Percentiles rank a stretch among this genome's conserved stretches.
These are phyloP conservation scores for Climacium dendroides DNA, from an alignment of 225 moss, liverwort and hornwort genomes.

Conservation along the genomic window DNA sequence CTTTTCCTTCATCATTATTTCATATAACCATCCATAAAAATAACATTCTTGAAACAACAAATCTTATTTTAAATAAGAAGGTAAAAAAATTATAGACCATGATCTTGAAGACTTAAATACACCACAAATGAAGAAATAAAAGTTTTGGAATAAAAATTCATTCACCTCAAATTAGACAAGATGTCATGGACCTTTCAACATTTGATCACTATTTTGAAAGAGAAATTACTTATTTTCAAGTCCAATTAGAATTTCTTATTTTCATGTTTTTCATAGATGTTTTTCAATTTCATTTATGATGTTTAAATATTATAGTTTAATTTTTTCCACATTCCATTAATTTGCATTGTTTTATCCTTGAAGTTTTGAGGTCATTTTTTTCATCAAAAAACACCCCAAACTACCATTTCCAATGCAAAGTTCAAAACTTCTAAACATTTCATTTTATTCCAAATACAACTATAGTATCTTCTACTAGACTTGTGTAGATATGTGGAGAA, in stretches of 20 bases:
- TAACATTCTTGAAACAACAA: neutral
- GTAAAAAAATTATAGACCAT: neutral
- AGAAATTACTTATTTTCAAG: neutral
- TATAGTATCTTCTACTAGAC: rapidly evolving
- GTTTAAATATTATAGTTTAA: rapidly evolving
- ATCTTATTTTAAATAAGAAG: neutral
- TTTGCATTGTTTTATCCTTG: neutral
- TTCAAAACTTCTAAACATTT: neutral
- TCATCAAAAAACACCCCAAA: neutral
- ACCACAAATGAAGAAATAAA: neutral
- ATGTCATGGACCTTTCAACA: neutral
- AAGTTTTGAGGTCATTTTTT: neutral
- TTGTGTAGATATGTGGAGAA: neutral
- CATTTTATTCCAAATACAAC: neutral
- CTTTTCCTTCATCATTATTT: neutral
- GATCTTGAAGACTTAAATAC: neutral
- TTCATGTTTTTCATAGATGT: neutral
- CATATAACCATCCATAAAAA: neutral
- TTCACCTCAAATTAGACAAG: neutral
- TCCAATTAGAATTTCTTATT: neutral
- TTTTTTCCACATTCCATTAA: neutral
- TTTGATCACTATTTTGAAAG: neutral
- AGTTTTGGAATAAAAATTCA: neutral
- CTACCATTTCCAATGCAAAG: neutral
- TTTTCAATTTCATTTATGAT: neutral